Evolutionary conservation across 2,329 filamentous ascomycete genomes (phyloP).

Genomic region (Fonsecaea multimorphosa): DNA sequence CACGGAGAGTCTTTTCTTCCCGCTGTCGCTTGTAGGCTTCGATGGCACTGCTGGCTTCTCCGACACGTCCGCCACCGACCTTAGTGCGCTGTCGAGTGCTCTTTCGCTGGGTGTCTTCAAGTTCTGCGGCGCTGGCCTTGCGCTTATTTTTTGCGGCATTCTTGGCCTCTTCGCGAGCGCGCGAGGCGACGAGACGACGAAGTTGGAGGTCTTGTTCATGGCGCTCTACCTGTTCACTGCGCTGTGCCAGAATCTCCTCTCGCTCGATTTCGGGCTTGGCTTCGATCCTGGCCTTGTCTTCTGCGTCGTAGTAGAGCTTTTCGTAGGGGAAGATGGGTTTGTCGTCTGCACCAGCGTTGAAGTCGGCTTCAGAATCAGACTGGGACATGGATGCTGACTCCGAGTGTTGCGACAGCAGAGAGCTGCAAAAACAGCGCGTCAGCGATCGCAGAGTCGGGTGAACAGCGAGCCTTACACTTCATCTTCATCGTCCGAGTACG

Average conservation of each 20-base stretch:
- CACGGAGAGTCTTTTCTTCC: constrained; percentile 62
- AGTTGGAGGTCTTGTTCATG: constrained; percentile 82
- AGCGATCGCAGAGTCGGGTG: constrained; percentile 3
- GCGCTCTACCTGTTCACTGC: constrained; percentile 79
- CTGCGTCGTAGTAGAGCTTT: constrained; percentile 76
- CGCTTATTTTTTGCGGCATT: constrained; percentile 65
- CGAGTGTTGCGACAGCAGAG: constrained; percentile 74
- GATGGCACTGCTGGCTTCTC: constrained; percentile 73
- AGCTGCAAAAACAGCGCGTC: constrained; percentile 57
- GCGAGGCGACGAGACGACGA: constrained; percentile 73
- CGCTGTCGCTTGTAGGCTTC: constrained; percentile 70
- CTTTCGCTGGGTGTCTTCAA: constrained; percentile 79
- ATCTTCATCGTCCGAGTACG: constrained; percentile 75
- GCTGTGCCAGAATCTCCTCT: constrained; percentile 87
- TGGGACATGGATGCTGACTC: constrained; percentile 88
- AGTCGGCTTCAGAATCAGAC: constrained; percentile 77
- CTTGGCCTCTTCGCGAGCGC: constrained; percentile 66
- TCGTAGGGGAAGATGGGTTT: constrained; percentile 78
- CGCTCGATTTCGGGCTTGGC: constrained; percentile 87
- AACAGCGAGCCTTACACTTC: constrained; percentile 70
- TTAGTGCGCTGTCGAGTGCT: constrained; percentile 73
- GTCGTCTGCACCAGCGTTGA: constrained; percentile 55
- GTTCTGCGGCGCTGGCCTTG: constrained; percentile 77
- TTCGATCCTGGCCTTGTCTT: constrained; percentile 80
- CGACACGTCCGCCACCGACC: constrained; percentile 68